Evolutionary conservation across 371 early-diverging fungal genomes (phyloP).

Genomic region (Mortierella sp.): DNA sequence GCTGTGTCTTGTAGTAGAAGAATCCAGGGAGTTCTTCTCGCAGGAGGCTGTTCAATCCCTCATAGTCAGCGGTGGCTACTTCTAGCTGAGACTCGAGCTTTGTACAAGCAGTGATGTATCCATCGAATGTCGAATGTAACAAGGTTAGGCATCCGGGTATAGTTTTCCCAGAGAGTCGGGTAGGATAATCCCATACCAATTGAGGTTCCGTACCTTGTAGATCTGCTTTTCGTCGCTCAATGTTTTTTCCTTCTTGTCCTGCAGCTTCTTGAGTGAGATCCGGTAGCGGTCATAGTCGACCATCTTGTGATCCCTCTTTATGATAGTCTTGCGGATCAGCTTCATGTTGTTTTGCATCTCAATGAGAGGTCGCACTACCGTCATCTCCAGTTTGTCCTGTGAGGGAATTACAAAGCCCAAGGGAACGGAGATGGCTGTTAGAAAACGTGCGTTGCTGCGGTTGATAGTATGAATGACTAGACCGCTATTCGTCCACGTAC

Average conservation of each 20-base stretch:
- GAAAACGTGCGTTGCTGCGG: too few species aligned
- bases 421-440: too few species aligned
- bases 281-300: constrained; percentile 88
- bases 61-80: constrained; percentile 80
- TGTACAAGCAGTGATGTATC: too few species aligned
- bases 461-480: too few species aligned
- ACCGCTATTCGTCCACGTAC: constrained; percentile 47
- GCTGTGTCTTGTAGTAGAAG: constrained; percentile 62
- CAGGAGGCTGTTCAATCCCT: constrained; percentile 72
- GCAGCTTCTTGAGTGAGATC: constrained; percentile 71
- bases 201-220: constrained; percentile 71
- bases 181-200: neutral
- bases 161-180: neutral
- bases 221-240: constrained; percentile 80
- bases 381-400: constrained; percentile 76
- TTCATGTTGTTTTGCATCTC: constrained; percentile 77
- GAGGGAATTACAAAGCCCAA: too few species aligned
- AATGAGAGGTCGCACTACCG: constrained; percentile 73
- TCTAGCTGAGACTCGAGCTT: constrained; percentile 73
- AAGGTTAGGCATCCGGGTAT: constrained; percentile 1
- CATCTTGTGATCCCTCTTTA: constrained; percentile 85
- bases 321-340: constrained; percentile 74
- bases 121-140: neutral
- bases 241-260: constrained; percentile 71
- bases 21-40: constrained; percentile 78